These are phyloP conservation scores for Pelargonium fulgidum DNA, from an alignment of 441 rosid species.

Conservation along the genomic window DNA sequence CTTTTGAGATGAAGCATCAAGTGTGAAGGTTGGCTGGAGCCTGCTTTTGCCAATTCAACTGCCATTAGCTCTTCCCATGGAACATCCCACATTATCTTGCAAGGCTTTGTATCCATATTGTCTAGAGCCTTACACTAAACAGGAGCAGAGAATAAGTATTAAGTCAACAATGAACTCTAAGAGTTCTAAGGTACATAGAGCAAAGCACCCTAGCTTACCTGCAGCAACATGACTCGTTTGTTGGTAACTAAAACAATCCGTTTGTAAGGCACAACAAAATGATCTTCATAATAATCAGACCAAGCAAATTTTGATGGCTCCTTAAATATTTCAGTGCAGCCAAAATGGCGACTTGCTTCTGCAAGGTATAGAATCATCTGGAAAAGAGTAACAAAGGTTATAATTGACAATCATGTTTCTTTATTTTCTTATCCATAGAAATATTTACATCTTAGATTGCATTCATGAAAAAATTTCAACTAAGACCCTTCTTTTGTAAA, in stretches of 20 bases:
- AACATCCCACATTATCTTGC: conserved; percentile 96
- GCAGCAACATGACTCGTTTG: conserved; percentile 77
- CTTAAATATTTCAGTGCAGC: conserved; percentile 89
- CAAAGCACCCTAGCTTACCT: conserved; percentile 38
- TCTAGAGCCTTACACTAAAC: conserved; percentile 62
- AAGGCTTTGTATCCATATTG: conserved; percentile 84
- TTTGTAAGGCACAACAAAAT: conserved; percentile 71
- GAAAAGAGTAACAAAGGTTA: conserved; percentile 21
- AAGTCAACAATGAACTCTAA: conserved; percentile 13
- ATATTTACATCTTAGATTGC: too few relatives aligned
- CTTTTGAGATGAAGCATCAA: conserved; percentile 84
- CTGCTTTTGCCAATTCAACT: conserved; percentile 89
- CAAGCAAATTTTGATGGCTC: conserved; percentile 93
- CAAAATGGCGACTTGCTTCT: conserved; percentile 90
- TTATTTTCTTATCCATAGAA: not conserved
- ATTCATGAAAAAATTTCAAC: too few relatives aligned
- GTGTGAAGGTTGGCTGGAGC: conserved; percentile 69
- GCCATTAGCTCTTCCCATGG: conserved; percentile 95
- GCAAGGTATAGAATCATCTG: conserved; percentile 93
- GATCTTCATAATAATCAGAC: conserved; percentile 87
- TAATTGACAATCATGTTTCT: not conserved
- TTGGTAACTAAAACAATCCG: conserved; percentile 80
- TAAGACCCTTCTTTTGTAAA: too few relatives aligned
- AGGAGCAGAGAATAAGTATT: conserved; percentile 22
- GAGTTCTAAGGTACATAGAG: not conserved